Evolutionary conservation across 2,329 filamentous ascomycete species (phyloP).

Genomic region (Nemania sp.): DNA sequence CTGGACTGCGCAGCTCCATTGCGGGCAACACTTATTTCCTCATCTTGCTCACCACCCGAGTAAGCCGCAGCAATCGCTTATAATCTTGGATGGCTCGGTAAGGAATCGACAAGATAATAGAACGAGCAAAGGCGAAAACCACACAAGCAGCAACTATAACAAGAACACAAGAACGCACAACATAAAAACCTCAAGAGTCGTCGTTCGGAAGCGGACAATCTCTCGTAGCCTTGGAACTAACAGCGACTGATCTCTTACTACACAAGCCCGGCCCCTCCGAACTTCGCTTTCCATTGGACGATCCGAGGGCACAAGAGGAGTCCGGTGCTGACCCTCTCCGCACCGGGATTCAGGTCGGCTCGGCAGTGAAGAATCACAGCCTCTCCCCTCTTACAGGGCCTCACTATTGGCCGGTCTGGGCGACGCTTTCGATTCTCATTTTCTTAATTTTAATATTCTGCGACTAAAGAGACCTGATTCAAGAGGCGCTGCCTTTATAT

Average conservation of each 20-base stretch:
- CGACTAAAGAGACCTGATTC: neutral
- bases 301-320: slow-evolving; percentile 10
- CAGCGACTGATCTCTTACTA: neutral
- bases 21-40: neutral
- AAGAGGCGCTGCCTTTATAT: no score
- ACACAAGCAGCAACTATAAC: no score
- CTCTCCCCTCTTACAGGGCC: slow-evolving; percentile 3
- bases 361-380: slow-evolving; percentile 19
- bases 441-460: neutral
- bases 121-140: no score
- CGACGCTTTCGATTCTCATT: neutral
- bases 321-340: slow-evolving; percentile 26
- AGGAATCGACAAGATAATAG: no score
- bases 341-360: slow-evolving; percentile 27
- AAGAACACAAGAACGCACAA: no score
- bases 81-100: no score
- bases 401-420: slow-evolving; percentile 23
- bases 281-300: slow-evolving; percentile 18
- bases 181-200: no score
- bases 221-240: no score
- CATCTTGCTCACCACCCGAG: neutral
- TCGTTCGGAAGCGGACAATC: no score
- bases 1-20: neutral
- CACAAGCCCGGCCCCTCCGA: slow-evolving; percentile 4
- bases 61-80: neutral